A percentile compares a stretch with the other conserved stretches of the same genome.
phyloP scores from a whole-genome alignment of 371 early-diverging fungal species.

The Funneliformis caledonium region DNA sequence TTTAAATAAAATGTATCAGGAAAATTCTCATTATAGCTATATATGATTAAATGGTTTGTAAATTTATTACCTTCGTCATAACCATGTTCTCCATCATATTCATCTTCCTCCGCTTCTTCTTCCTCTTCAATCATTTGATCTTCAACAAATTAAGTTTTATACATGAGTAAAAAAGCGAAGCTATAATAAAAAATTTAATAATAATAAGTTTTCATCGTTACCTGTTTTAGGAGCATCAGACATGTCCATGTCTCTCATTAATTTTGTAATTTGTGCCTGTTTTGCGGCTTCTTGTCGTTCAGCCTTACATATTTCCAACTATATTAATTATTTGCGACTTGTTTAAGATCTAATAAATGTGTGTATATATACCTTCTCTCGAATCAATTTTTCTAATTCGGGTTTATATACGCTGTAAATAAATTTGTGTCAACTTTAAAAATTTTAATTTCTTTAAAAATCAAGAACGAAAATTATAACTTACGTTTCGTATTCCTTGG shows the following conservation, averaged over 20 bases:
- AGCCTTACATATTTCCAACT: constrained; percentile 1
- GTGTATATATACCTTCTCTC: constrained; percentile 53
- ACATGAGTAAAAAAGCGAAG: neutral
- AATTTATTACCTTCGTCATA: constrained; percentile 2
- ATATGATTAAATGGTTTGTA: neutral
- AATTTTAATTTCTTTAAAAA: neutral
- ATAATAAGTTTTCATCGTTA: neutral
- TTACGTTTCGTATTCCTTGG: constrained; percentile 77
- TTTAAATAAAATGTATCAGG: neutral
- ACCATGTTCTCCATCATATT: neutral
- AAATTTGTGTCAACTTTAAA: constrained; percentile 28
- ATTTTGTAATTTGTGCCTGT: constrained; percentile 31
- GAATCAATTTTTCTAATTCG: constrained; percentile 71
- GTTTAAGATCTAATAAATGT: neutral
- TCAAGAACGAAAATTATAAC: neutral
- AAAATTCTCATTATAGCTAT: neutral
- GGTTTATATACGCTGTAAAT: constrained; percentile 74
- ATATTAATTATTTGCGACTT: neutral
- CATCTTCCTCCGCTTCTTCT: neutral
- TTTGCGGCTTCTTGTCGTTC: constrained; percentile 30
- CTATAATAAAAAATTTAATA: neutral
- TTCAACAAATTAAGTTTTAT: neutral
- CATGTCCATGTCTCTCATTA: constrained; percentile 36
- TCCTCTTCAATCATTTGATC: neutral
- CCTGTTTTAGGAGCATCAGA: constrained; percentile 12